Evolutionary conservation across 495 filamentous ascomycete genomes (phyloP).

Genomic region (Aspergillus nidulans): DNA sequence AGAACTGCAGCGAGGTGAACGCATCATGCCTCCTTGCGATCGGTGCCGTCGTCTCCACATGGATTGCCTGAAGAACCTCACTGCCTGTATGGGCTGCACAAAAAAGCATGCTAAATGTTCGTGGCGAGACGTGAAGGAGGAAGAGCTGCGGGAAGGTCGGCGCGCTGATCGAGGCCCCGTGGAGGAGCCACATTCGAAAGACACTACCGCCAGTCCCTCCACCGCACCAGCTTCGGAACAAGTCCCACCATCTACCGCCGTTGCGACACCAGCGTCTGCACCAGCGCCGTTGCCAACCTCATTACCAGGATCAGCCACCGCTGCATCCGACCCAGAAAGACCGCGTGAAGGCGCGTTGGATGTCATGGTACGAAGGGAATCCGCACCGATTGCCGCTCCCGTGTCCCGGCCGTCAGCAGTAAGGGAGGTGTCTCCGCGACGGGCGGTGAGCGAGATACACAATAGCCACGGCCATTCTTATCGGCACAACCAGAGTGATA

Average conservation of each 20-base stretch:
- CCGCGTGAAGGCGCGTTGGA: slow-evolving; percentile 10
- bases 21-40: slow-evolving; percentile 75
- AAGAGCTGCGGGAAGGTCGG: slow-evolving; percentile 51
- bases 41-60: slow-evolving; percentile 74
- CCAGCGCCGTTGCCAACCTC: slow-evolving; percentile 18
- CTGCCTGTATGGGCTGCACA: slow-evolving; percentile 80
- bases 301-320: not conserved
- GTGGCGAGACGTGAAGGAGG: slow-evolving; percentile 72
- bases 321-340: slow-evolving; percentile 6
- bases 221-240: slow-evolving; percentile 4
- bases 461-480: slow-evolving; percentile 9
- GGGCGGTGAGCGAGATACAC: slow-evolving; percentile 42
- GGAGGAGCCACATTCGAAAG: slow-evolving; percentile 20
- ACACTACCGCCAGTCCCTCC: slow-evolving; percentile 2
- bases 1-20: slow-evolving; percentile 64
- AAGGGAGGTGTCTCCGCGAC: slow-evolving; percentile 31
- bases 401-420: slow-evolving; percentile 13
- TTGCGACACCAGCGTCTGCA: not conserved
- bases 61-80: slow-evolving; percentile 79
- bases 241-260: slow-evolving; percentile 14
- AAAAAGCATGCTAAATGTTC: slow-evolving; percentile 83
- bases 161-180: slow-evolving; percentile 17
- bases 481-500: slow-evolving; percentile 21
- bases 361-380: slow-evolving; percentile 27
- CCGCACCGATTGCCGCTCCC: slow-evolving; percentile 25